phyloP scores from a whole-genome alignment of 2,329 filamentous ascomycete genomes.

The Endocalyx cinctus region DNA sequence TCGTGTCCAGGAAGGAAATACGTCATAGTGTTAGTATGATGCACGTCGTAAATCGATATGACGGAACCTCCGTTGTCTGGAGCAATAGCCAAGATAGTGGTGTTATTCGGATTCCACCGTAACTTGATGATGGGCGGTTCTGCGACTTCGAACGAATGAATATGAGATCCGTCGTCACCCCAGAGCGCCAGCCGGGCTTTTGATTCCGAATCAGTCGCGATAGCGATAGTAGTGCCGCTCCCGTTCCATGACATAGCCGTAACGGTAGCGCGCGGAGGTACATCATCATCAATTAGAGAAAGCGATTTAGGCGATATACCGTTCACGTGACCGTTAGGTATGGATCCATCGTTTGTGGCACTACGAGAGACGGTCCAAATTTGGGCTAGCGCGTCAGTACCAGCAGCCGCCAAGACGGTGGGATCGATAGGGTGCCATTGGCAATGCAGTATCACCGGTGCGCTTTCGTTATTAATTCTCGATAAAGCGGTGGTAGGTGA shows the following conservation, averaged over 20 bases:
- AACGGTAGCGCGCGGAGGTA: slow-evolving; percentile 47
- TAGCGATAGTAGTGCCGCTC: slow-evolving; percentile 50
- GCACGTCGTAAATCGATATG: slow-evolving; percentile 50
- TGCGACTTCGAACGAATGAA: slow-evolving; percentile 51
- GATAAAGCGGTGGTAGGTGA: slow-evolving; percentile 30
- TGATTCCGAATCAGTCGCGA: slow-evolving; percentile 52
- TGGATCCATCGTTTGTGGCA: slow-evolving; percentile 38
- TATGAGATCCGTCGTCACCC: slow-evolving; percentile 45
- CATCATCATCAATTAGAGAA: slow-evolving; percentile 49
- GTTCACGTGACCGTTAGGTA: slow-evolving; percentile 41
- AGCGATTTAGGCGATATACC: slow-evolving; percentile 36
- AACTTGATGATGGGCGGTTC: slow-evolving; percentile 60
- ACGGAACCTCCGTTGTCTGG: slow-evolving; percentile 50
- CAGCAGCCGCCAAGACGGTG: slow-evolving; percentile 61
- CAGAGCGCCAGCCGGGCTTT: slow-evolving; percentile 53
- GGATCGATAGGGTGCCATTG: slow-evolving; percentile 64
- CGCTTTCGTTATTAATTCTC: slow-evolving; percentile 40
- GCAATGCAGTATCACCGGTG: slow-evolving; percentile 62
- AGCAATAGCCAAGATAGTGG: slow-evolving; percentile 52
- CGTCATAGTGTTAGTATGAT: slow-evolving; percentile 39
- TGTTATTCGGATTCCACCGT: slow-evolving; percentile 54
- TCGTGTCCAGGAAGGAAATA: slow-evolving; percentile 47
- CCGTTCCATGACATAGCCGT: slow-evolving; percentile 59
- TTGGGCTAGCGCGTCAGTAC: slow-evolving; percentile 65
- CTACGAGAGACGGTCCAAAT: slow-evolving; percentile 61